Base-by-base conservation (phyloP, 495 filamentous ascomycete genomes). In the Aspergillus affinis region DNA sequence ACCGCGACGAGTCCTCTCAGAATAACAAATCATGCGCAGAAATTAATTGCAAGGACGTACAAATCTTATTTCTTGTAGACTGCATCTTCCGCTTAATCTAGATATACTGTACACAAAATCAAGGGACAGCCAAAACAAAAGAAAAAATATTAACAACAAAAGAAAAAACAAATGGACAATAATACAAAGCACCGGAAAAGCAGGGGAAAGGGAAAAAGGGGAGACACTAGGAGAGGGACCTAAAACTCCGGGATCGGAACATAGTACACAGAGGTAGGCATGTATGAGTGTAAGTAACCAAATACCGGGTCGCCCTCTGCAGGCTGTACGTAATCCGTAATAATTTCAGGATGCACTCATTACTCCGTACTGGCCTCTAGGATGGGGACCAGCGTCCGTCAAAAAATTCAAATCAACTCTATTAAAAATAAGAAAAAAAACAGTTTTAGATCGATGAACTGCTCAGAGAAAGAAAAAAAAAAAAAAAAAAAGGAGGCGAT, bases 231-330 rank as follows among this genome's bases (percentile, higher is more conserved):
- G 44, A 50, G 61, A 55, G 26, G 57, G 57, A 54, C 32, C 57
- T 67, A 61, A 55, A 63, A 65, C 68, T 66, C 69, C 71, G 72
- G 59, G 59, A 73, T 72, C 67, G 69, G 67, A 72, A 59, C 41
- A 58, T 57, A 52, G 57, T 32, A 12, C 3, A 6, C 30, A 7
- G 30, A 65, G 29, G 46, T 48, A 45, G 20, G 32, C 10, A 32
- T 50, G 46, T 48, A 62, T 45, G 23, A 23, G 23, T 29, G 56
- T 17, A 53, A 29, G 50, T 27, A 59, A 47, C 12, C 45, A 18
- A 45, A 56, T 54, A 57, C 53, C 36, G 48, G 41, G 50, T 18
- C 18, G 36, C 20, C 18, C 50, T 51, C 27, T 60, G 61, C 48
- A 64, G 54, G 46, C 52, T 19, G 60, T 62, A 59, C 57, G 60